These are phyloP conservation scores for Xylaria nigripes DNA, from an alignment of 495 filamentous ascomycete species.

Conservation along the genomic window DNA sequence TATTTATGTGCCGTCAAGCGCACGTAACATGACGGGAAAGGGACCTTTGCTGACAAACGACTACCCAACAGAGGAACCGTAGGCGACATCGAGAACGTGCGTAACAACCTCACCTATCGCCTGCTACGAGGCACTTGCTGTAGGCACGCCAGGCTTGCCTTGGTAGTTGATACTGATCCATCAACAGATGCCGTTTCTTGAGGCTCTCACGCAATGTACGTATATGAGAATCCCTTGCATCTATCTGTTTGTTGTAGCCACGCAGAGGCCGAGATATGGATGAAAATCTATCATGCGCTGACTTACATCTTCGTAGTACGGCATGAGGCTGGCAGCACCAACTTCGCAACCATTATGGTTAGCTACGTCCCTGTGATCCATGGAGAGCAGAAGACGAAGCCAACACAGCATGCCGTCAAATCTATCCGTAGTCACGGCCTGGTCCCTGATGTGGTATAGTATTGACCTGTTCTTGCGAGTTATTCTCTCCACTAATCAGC, in stretches of 20 bases:
- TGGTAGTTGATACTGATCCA: not conserved
- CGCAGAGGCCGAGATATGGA: not conserved
- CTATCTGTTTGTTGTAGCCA: not conserved
- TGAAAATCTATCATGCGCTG: not conserved
- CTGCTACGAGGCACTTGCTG: not conserved
- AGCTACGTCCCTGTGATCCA: slow-evolving; percentile 64
- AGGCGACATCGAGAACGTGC: slow-evolving; percentile 72
- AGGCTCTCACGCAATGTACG: slow-evolving; percentile 64
- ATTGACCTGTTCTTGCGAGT: not conserved
- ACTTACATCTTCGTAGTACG: slow-evolving; percentile 34
- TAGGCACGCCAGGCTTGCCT: not conserved
- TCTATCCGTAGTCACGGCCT: slow-evolving; percentile 73
- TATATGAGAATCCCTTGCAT: not conserved
- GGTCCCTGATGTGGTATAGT: slow-evolving; percentile 67
- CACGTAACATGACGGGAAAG: not conserved
- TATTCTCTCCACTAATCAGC: not conserved
- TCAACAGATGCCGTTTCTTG: slow-evolving; percentile 62
- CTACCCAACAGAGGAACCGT: slow-evolving; percentile 27
- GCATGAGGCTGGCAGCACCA: slow-evolving; percentile 60
- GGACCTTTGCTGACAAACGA: not conserved
- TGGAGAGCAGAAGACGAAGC: slow-evolving; percentile 96
- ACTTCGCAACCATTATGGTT: slow-evolving; percentile 83
- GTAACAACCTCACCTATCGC: not conserved
- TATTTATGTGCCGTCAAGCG: not conserved
- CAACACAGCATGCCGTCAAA: slow-evolving; percentile 83